These are phyloP conservation scores for Leavenworthia alabamica DNA, from an alignment of 345 rosid species.

Conservation along the genomic window DNA sequence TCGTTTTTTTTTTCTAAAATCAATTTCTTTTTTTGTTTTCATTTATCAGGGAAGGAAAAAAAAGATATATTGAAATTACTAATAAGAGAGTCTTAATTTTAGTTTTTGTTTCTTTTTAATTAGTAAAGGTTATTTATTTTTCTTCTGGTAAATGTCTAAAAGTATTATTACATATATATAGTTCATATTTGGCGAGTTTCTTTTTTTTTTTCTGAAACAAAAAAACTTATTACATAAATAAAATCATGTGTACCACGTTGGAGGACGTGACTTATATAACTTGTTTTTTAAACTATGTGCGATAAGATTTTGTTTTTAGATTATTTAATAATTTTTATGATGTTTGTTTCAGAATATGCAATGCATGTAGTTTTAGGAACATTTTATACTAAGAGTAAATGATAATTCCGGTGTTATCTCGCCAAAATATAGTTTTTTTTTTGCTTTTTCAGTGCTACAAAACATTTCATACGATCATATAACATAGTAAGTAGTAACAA, in stretches of 20 bases:
- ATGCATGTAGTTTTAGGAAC: background rate
- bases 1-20: background rate
- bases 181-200: background rate
- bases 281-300: background rate
- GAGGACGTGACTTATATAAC: background rate
- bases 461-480: background rate
- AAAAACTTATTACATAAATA: background rate
- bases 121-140: conserved; percentile 15
- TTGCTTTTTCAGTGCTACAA: background rate
- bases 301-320: background rate
- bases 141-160: background rate
- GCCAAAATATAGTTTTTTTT: background rate
- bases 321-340: background rate
- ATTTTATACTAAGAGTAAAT: background rate
- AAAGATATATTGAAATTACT: background rate
- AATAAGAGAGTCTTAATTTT: conserved; percentile 27
- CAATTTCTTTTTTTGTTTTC: background rate
- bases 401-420: background rate
- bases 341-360: background rate
- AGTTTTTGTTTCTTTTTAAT: conserved; percentile 22
- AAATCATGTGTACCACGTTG: conserved; percentile 11
- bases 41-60: background rate
- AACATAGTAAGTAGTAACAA: background rate
- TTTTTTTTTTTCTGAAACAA: background rate
- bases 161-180: background rate